phyloP scores from a whole-genome alignment of 805 yeast genomes.

The Ogataea minuta region DNA sequence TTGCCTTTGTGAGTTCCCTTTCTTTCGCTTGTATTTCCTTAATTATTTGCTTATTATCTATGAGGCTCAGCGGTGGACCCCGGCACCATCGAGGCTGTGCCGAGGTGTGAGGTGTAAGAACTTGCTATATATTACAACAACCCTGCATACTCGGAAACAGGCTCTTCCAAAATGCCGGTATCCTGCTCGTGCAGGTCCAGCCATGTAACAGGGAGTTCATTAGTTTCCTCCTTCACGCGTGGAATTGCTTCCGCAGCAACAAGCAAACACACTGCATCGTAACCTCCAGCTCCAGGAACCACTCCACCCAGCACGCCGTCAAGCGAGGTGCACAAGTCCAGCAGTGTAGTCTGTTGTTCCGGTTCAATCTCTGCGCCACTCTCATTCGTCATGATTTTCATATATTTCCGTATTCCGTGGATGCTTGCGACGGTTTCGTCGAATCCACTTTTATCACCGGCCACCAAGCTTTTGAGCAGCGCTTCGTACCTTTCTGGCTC shows the following conservation, averaged over 20 bases:
- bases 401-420: slow-evolving; percentile 48
- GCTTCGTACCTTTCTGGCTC: slow-evolving; percentile 38
- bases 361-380: slow-evolving; percentile 94
- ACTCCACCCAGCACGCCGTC: slow-evolving; percentile 91
- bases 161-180: slow-evolving; percentile 54
- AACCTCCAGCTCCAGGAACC: slow-evolving; percentile 98
- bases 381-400: slow-evolving; percentile 57
- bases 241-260: slow-evolving; percentile 47
- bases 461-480: slow-evolving; percentile 22
- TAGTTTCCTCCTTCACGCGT: slow-evolving; percentile 26
- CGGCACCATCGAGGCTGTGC: slow-evolving; percentile 8
- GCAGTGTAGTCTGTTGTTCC: slow-evolving; percentile 60
- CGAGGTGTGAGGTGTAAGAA: slow-evolving; percentile 4
- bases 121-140: slow-evolving; percentile 17
- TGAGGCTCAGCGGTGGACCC: slow-evolving; percentile 15
- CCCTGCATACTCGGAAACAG: slow-evolving; percentile 33
- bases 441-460: slow-evolving; percentile 22
- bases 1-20: background rate
- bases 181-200: slow-evolving; percentile 62
- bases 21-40: background rate
- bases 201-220: slow-evolving; percentile 53
- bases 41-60: background rate
- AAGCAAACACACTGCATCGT: slow-evolving; percentile 83
- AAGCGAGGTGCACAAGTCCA: slow-evolving; percentile 55
- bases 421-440: slow-evolving; percentile 41